A percentile compares a stretch with the other conserved stretches of the same genome.
phyloP scores from a whole-genome alignment of 805 yeast genomes.

The Metschnikowia kunwiensis region DNA sequence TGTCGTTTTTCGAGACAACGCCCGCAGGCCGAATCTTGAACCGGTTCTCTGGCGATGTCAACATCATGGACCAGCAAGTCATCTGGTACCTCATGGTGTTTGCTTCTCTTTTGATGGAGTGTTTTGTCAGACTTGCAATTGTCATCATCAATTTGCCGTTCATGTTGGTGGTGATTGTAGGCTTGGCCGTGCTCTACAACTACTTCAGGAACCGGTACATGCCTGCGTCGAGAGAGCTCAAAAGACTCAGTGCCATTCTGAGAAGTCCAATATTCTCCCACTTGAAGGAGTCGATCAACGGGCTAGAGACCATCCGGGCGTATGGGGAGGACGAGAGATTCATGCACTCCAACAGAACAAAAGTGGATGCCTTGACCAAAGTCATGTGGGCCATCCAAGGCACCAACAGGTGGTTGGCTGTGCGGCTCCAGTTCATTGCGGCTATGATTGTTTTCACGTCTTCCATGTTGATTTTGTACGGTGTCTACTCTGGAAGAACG shows the following conservation, averaged over 20 bases:
- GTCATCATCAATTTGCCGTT: slow-evolving; percentile 32
- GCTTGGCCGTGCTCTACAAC: slow-evolving; percentile 29
- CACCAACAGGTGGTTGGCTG: slow-evolving; percentile 35
- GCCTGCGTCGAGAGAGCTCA: slow-evolving; percentile 36
- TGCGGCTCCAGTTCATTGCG: slow-evolving; percentile 37
- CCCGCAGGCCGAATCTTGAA: slow-evolving; percentile 40
- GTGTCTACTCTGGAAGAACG: slow-evolving; percentile 23
- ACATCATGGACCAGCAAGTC: slow-evolving; percentile 30
- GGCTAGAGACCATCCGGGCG: slow-evolving; percentile 36
- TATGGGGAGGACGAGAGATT: slow-evolving; percentile 31
- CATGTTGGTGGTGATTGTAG: slow-evolving; percentile 28
- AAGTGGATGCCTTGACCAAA: slow-evolving; percentile 24
- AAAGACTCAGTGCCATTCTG: slow-evolving; percentile 29
- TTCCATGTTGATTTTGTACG: slow-evolving; percentile 25
- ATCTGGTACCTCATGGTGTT: slow-evolving; percentile 32
- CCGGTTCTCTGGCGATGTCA: slow-evolving; percentile 38
- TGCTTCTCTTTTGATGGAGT: slow-evolving; percentile 22
- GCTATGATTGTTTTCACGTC: slow-evolving; percentile 30
- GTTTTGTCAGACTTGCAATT: slow-evolving; percentile 29
- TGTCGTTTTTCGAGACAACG: slow-evolving; percentile 42
- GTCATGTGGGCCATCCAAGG: slow-evolving; percentile 22
- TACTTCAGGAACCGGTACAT: slow-evolving; percentile 30
- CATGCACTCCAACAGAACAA: slow-evolving; percentile 21
- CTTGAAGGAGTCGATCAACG: slow-evolving; percentile 36
- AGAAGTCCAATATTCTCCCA: slow-evolving; percentile 35